phyloP scores from a whole-genome alignment of 495 filamentous ascomycete genomes.

The Chaetomidium leptoderma region DNA sequence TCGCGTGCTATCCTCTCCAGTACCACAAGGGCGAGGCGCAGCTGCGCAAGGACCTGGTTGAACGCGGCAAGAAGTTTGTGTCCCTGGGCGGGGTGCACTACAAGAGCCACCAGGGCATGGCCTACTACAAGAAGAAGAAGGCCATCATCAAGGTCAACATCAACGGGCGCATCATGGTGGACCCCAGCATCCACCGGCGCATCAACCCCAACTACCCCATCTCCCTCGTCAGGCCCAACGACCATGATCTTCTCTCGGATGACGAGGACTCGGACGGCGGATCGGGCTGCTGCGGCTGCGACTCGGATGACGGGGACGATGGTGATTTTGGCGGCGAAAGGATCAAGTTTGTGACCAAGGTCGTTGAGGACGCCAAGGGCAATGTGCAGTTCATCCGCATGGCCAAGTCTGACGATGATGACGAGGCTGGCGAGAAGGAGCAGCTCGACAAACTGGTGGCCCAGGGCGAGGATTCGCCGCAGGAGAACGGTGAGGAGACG shows the following conservation, averaged over 20 bases:
- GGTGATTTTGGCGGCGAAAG: constrained; percentile 48
- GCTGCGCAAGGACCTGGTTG: constrained; percentile 63
- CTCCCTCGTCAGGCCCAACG: constrained; percentile 70
- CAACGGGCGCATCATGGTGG: constrained; percentile 89
- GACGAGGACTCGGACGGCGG: constrained; percentile 58
- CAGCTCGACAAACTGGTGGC: constrained; percentile 60
- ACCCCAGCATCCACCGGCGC: constrained; percentile 78
- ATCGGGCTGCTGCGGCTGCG: constrained; percentile 45
- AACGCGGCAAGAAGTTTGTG: constrained; percentile 84
- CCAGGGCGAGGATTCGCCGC: constrained; percentile 22
- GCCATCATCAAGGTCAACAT: constrained; percentile 79
- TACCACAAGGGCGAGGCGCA: constrained; percentile 73
- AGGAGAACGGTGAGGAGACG: constrained; percentile 44
- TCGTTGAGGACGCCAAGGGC: constrained; percentile 61
- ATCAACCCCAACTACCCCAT: constrained; percentile 88
- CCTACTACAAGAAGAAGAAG: constrained; percentile 79
- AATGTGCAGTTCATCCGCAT: constrained; percentile 50
- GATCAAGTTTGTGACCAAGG: constrained; percentile 57
- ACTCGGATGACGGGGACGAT: constrained; percentile 34
- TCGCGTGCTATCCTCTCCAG: constrained; percentile 73
- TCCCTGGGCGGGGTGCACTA: constrained; percentile 78
- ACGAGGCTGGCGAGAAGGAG: constrained; percentile 51
- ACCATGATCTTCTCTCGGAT: constrained; percentile 61
- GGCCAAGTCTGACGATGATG: constrained; percentile 52
- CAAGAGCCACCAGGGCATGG: constrained; percentile 75